These are phyloP conservation scores for Pestalotiopsis sp. DNA, from an alignment of 2,329 filamentous ascomycete species.

Conservation along the genomic window DNA sequence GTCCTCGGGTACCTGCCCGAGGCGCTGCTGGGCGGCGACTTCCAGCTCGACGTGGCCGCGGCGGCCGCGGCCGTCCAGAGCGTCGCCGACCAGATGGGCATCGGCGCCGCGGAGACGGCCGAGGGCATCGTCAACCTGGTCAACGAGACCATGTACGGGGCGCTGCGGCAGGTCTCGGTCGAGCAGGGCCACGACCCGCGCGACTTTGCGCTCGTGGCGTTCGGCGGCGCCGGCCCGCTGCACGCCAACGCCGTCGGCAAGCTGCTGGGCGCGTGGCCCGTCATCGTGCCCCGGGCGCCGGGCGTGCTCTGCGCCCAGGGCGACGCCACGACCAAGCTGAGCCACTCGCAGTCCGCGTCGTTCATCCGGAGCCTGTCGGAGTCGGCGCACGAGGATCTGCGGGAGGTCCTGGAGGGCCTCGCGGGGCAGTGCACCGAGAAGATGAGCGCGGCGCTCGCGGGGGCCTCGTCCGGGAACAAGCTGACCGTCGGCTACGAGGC, in stretches of 20 bases:
- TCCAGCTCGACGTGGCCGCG: conserved; percentile 41
- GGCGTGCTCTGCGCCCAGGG: conserved; percentile 50
- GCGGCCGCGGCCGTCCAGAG: conserved; percentile 40
- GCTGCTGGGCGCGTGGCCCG: conserved; percentile 48
- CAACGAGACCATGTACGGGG: conserved; percentile 53
- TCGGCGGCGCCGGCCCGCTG: conserved; percentile 51
- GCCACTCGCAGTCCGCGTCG: conserved; percentile 44
- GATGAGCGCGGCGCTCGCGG: conserved; percentile 36
- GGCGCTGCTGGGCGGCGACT: conserved; percentile 44
- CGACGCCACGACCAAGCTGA: conserved; percentile 49
- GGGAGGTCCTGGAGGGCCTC: conserved; percentile 31
- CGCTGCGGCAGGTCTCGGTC: conserved; percentile 48
- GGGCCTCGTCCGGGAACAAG: conserved; percentile 25
- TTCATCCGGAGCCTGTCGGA: conserved; percentile 42
- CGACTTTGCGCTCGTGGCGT: conserved; percentile 50
- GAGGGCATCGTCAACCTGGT: conserved; percentile 49
- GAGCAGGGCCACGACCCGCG: conserved; percentile 52
- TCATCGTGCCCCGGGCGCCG: conserved; percentile 51
- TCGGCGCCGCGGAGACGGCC: conserved; percentile 40
- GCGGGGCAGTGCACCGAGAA: conserved; percentile 36
- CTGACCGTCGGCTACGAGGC: conserved; percentile 38
- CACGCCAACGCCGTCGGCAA: conserved; percentile 50
- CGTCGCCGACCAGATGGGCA: conserved; percentile 46
- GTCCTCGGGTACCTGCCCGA: conserved; percentile 47
- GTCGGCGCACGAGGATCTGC: conserved; percentile 33